Percentiles rank a stretch among this genome's conserved stretches.
Conservation (phyloP, 2,329 filamentous ascomycete species). For the Apiospora saccharicola region DNA sequence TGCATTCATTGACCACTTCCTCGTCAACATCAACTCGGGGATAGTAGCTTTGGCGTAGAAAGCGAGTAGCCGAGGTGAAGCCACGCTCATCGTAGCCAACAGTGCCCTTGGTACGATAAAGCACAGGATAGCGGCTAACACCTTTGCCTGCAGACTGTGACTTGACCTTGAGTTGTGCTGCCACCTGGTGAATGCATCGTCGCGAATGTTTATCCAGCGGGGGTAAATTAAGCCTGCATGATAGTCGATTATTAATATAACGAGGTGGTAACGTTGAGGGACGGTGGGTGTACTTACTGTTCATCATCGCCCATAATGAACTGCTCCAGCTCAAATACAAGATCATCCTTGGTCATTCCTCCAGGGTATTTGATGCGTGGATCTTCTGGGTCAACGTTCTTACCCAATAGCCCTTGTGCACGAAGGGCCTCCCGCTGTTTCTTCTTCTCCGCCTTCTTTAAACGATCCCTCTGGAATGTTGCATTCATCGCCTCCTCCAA, state of each 20-base stretch:
- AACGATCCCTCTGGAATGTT: slow-evolving; percentile 72
- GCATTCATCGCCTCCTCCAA: slow-evolving; percentile 65
- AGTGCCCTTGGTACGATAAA: slow-evolving; percentile 78
- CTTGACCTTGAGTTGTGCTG: slow-evolving; percentile 76
- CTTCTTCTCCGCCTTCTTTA: slow-evolving; percentile 76
- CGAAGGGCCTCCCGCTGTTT: slow-evolving; percentile 74
- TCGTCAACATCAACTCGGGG: slow-evolving; percentile 56
- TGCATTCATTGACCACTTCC: slow-evolving; percentile 40
- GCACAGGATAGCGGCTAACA: slow-evolving; percentile 74
- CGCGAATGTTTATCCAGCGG: slow-evolving; percentile 84
- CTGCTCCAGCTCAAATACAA: slow-evolving; percentile 74
- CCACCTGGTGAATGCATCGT: slow-evolving; percentile 81
- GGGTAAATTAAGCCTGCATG: slow-evolving; percentile 72
- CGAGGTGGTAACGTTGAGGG: slow-evolving; percentile 21
- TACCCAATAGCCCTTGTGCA: slow-evolving; percentile 70
- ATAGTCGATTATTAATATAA: neutral
- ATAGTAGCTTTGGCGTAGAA: slow-evolving; percentile 60
- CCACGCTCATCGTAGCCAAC: slow-evolving; percentile 63
- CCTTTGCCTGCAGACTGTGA: slow-evolving; percentile 85
- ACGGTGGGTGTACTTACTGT: slow-evolving; percentile 57
- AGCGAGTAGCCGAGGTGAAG: slow-evolving; percentile 56
- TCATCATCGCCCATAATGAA: slow-evolving; percentile 73
- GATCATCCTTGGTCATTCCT: slow-evolving; percentile 74
- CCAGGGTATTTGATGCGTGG: slow-evolving; percentile 74
- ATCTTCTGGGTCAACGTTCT: slow-evolving; percentile 61